These are phyloP conservation scores for Saprolegnia diclina DNA, from an alignment of 352 stramenopile genomes.

Conservation along the genomic window DNA sequence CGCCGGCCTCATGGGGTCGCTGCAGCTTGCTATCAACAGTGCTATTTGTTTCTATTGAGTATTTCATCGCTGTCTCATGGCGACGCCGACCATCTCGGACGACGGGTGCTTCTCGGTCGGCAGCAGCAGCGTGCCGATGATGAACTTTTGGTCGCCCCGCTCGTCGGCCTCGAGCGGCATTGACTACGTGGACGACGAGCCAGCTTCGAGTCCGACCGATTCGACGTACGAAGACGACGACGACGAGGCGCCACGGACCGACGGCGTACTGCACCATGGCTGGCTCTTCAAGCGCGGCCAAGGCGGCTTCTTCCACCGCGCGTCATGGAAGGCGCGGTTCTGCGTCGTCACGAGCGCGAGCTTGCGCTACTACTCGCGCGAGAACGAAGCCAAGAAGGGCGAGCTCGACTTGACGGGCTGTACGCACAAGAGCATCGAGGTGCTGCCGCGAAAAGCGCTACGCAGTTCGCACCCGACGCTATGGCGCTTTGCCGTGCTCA, in stretches of 20 bases:
- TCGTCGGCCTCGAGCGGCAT: conserved; percentile 1
- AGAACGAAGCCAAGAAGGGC: conserved; percentile 8
- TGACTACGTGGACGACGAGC: neutral
- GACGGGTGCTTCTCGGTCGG: no score
- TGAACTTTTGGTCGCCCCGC: neutral
- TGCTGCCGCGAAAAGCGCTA: neutral
- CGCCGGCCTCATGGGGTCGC: neutral
- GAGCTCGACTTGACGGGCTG: conserved; percentile 16
- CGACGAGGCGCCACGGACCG: no score
- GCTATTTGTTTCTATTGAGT: no score
- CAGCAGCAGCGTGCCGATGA: neutral
- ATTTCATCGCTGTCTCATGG: neutral
- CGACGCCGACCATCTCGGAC: neutral
- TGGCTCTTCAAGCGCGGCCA: conserved; percentile 20
- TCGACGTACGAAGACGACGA: neutral
- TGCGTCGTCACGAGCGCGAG: conserved; percentile 8
- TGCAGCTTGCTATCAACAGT: no score
- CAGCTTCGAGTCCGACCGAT: no score
- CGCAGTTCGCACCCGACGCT: neutral
- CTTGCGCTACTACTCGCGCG: conserved; percentile 9
- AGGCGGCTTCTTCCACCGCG: conserved; percentile 17
- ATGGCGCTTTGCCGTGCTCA: conserved; percentile 16
- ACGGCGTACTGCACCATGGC: neutral
- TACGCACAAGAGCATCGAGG: neutral
- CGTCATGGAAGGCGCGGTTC: conserved; percentile 5